phyloP scores from a whole-genome alignment of 257 asterid genomes.

The Striga asiatica region DNA sequence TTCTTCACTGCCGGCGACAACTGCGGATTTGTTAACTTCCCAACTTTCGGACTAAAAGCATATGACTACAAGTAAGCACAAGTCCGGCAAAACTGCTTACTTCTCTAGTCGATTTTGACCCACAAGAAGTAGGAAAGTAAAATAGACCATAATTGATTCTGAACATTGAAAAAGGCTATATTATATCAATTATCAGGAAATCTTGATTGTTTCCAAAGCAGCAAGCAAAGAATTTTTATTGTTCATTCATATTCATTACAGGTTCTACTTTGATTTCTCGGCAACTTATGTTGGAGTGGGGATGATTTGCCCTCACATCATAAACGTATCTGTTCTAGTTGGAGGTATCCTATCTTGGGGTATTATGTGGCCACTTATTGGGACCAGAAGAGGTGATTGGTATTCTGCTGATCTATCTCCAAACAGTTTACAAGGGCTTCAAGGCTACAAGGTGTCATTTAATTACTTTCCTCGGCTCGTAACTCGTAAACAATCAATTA shows the following conservation, averaged over 20 bases:
- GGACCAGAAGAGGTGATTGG: slow-evolving; percentile 46
- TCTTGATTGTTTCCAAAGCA: too few relatives aligned
- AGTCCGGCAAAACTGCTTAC: background rate
- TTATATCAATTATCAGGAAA: too few relatives aligned
- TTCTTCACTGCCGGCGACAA: slow-evolving; percentile 3
- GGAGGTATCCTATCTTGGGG: slow-evolving; percentile 66
- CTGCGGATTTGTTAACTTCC: background rate
- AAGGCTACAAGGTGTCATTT: slow-evolving; percentile 25
- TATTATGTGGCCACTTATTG: slow-evolving; percentile 55
- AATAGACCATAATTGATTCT: background rate
- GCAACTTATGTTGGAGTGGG: slow-evolving; percentile 64
- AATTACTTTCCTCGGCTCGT: background rate
- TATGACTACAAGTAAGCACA: background rate
- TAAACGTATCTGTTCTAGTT: slow-evolving; percentile 38
- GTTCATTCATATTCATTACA: too few relatives aligned
- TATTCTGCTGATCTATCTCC: slow-evolving; percentile 25
- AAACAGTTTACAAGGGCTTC: slow-evolving; percentile 36
- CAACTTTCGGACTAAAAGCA: background rate
- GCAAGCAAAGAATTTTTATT: too few relatives aligned
- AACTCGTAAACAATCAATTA: too few relatives aligned
- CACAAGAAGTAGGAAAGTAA: background rate
- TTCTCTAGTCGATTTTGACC: background rate
- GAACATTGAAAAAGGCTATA: background rate
- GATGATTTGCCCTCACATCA: slow-evolving; percentile 58
- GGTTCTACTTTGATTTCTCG: slow-evolving; percentile 60